These are phyloP conservation scores for Pichia insulana DNA, from an alignment of 805 yeast genomes.

Conservation along the genomic window DNA sequence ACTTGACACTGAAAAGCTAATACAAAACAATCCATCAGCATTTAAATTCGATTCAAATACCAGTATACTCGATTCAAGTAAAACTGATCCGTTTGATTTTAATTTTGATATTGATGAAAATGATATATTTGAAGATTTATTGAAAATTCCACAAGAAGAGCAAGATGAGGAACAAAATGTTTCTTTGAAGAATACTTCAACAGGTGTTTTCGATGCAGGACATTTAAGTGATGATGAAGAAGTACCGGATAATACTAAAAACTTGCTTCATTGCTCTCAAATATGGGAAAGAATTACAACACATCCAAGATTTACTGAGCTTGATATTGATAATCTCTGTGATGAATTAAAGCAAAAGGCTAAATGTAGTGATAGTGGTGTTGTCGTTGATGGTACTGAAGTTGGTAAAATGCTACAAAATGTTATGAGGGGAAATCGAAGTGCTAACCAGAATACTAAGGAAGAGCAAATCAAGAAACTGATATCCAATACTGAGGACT, in stretches of 20 bases:
- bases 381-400: slow-evolving; percentile 73
- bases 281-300: slow-evolving; percentile 94
- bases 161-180: slow-evolving; percentile 11
- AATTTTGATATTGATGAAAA: slow-evolving; percentile 10
- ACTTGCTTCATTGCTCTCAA: slow-evolving; percentile 70
- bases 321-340: slow-evolving; percentile 93
- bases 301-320: slow-evolving; percentile 87
- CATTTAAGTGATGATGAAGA: slow-evolving; percentile 21
- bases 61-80: background rate
- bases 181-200: background rate
- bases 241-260: slow-evolving; percentile 61
- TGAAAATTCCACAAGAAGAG: slow-evolving; percentile 9
- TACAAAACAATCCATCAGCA: slow-evolving; percentile 9
- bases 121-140: slow-evolving; percentile 10
- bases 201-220: background rate
- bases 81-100: slow-evolving; percentile 1
- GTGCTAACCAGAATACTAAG: background rate
- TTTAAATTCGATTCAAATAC: slow-evolving; percentile 5
- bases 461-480: background rate
- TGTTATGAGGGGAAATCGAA: slow-evolving; percentile 3
- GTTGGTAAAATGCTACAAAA: slow-evolving; percentile 48
- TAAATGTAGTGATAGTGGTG: slow-evolving; percentile 89
- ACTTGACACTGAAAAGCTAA: slow-evolving; percentile 1
- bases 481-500: background rate
- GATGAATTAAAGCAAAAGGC: slow-evolving; percentile 84